These are phyloP conservation scores for Tricholoma terreum DNA, from an alignment of 768 basidiomycete species.

Conservation along the genomic window DNA sequence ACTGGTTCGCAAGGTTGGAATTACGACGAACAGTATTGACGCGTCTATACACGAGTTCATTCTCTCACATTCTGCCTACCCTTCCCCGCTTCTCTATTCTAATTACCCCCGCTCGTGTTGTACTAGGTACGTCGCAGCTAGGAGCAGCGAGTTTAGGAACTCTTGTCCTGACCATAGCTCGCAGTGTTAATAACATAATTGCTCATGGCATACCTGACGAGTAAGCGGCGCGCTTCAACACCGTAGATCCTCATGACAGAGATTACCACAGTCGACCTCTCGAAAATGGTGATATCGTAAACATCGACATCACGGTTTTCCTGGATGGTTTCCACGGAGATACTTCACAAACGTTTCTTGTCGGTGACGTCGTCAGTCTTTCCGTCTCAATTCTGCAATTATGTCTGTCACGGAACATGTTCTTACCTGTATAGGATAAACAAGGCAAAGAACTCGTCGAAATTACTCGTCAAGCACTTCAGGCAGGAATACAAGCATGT, in stretches of 20 bases:
- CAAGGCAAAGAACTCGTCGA: constrained; percentile 63
- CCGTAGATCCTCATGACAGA: neutral
- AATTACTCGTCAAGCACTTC: constrained; percentile 61
- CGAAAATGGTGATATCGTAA: constrained; percentile 81
- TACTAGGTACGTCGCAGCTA: constrained; percentile 42
- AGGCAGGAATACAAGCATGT: constrained; percentile 70
- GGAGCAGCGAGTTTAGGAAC: constrained; percentile 3
- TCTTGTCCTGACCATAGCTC: constrained; percentile 44
- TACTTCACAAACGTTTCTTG: constrained; percentile 79
- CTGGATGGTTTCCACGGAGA: constrained; percentile 88
- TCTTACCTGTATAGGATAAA: constrained; percentile 49
- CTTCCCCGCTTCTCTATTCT: constrained; percentile 76
- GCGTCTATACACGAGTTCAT: constrained; percentile 69
- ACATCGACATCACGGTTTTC: constrained; percentile 85
- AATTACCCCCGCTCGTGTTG: constrained; percentile 79
- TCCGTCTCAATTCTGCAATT: neutral
- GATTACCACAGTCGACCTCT: constrained; percentile 62
- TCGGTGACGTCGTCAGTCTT: constrained; percentile 68
- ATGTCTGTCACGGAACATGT: neutral
- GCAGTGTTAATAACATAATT: constrained; percentile 83
- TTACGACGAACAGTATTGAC: constrained; percentile 78
- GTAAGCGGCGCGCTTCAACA: constrained; percentile 39
- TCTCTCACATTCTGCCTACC: constrained; percentile 69
- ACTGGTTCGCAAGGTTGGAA: constrained; percentile 45
- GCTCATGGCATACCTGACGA: constrained; percentile 90